Evolutionary conservation across 345 rosid species (phyloP).

Genomic region (Iberis pinnata): DNA sequence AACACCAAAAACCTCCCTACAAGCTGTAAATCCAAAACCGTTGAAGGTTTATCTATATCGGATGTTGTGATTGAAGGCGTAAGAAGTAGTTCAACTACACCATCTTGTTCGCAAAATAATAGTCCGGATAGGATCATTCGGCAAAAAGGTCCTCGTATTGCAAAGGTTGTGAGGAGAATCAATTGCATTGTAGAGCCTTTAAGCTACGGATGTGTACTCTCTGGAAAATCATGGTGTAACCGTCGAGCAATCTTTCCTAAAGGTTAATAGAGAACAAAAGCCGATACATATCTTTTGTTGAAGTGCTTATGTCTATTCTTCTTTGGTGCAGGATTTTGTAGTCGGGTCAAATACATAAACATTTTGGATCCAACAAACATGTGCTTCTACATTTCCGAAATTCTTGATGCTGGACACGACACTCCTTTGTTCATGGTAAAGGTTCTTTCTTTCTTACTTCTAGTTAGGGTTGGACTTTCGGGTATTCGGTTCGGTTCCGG

Average conservation of each 20-base stretch:
- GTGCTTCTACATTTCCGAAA: conserved; percentile 82
- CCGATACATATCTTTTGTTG: background rate
- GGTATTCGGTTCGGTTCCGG: no score
- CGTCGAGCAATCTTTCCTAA: conserved; percentile 80
- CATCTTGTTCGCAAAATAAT: conserved; percentile 61
- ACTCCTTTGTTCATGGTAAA: conserved; percentile 82
- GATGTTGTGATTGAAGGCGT: conserved; percentile 38
- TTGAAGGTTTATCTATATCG: conserved; percentile 34
- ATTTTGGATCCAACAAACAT: conserved; percentile 73
- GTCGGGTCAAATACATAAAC: conserved; percentile 74
- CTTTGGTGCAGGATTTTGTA: conserved; percentile 73
- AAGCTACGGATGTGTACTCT: conserved; percentile 64
- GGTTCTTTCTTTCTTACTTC: conserved; percentile 1
- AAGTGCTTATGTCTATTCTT: conserved; percentile 15
- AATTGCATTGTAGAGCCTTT: conserved; percentile 85
- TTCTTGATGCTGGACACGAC: conserved; percentile 61
- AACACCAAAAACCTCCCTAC: conserved; percentile 25
- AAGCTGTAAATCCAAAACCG: conserved; percentile 38
- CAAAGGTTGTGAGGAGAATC: conserved; percentile 95
- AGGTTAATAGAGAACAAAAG: conserved; percentile 42
- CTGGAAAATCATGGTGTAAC: conserved; percentile 83
- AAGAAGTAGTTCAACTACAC: conserved; percentile 38
- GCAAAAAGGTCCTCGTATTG: conserved; percentile 98
- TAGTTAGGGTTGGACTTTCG: no score
- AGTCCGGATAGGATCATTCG: conserved; percentile 57